phyloP scores from a whole-genome alignment of 1,284 basidiomycete species.

The Cryptococcus sp. region DNA sequence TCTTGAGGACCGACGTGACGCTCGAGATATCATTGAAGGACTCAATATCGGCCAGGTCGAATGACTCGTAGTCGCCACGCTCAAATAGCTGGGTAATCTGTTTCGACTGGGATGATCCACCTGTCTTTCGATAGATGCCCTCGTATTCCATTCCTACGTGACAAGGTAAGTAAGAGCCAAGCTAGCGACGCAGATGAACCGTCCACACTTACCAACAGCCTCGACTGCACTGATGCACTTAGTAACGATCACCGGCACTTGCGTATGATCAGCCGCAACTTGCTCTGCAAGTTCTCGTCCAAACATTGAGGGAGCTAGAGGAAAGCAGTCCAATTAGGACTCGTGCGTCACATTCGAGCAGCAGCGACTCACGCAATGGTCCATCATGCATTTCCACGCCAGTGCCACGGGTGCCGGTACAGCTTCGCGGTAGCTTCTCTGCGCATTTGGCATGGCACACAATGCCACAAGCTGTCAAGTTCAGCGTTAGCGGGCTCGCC shows the following conservation, averaged over 20 bases:
- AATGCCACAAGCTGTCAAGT: conserved; percentile 52
- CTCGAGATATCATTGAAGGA: conserved; percentile 94
- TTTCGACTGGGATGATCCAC: conserved; percentile 88
- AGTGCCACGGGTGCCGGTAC: conserved; percentile 37
- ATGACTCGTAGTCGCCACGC: conserved; percentile 79
- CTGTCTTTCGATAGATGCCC: conserved; percentile 94
- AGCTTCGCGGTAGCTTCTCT: conserved; percentile 50
- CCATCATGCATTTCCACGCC: conserved; percentile 29
- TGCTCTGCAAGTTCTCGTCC: conserved; percentile 85
- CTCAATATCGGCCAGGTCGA: conserved; percentile 84
- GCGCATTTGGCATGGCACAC: conserved; percentile 57
- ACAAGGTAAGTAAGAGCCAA: neutral
- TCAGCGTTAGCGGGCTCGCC: conserved; percentile 1
- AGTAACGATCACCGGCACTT: conserved; percentile 85
- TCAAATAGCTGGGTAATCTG: conserved; percentile 94
- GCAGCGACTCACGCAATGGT: conserved; percentile 59
- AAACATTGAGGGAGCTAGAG: conserved; percentile 81
- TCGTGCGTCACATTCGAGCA: neutral
- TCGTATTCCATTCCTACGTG: conserved; percentile 53
- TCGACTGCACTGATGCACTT: conserved; percentile 96
- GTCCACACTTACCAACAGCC: conserved; percentile 63
- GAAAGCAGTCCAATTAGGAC: conserved; percentile 2
- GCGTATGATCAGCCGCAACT: conserved; percentile 68
- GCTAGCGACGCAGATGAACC: neutral
- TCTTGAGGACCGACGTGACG: conserved; percentile 94